Evolutionary conservation across 768 basidiomycete genomes (phyloP).

Genomic region (Pleurotus tuber-regium): DNA sequence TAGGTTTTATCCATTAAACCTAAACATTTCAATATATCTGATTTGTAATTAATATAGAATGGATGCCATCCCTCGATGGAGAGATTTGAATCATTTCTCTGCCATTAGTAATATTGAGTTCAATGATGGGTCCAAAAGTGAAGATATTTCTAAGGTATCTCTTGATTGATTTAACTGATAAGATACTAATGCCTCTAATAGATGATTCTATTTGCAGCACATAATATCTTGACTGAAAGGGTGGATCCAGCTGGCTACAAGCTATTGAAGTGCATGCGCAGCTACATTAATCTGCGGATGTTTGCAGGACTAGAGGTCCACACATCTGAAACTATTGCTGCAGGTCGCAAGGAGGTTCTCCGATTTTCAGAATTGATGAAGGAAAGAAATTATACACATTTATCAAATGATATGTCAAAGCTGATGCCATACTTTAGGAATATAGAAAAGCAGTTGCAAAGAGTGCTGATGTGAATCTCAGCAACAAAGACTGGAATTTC

Average conservation of each 20-base stretch:
- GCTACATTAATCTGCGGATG: conserved; percentile 28
- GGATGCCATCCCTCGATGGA: conserved; percentile 28
- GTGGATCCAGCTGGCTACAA: conserved; percentile 17
- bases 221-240: conserved; percentile 18
- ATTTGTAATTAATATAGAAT: conserved; percentile 20
- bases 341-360: conserved; percentile 15
- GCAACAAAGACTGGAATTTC: conserved; percentile 30
- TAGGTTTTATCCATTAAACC: conserved; percentile 16
- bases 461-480: not conserved
- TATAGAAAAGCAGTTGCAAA: not conserved
- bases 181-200: conserved; percentile 14
- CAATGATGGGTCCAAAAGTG: conserved; percentile 31
- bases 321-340: conserved; percentile 21
- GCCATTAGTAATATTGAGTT: conserved; percentile 24
- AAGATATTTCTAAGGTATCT: conserved; percentile 33
- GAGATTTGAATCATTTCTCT: conserved; percentile 29
- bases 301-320: conserved; percentile 29
- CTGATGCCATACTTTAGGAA: not conserved
- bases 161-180: not conserved
- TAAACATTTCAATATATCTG: not conserved
- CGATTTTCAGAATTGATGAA: conserved; percentile 17
- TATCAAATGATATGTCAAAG: not conserved
- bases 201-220: conserved; percentile 26
- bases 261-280: conserved; percentile 25
- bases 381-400: conserved; percentile 13